Evolutionary conservation across 371 early-diverging fungal genomes (phyloP), one percentile per base, ranked within the genome.

Genomic region (Mucor irregularis): DNA sequence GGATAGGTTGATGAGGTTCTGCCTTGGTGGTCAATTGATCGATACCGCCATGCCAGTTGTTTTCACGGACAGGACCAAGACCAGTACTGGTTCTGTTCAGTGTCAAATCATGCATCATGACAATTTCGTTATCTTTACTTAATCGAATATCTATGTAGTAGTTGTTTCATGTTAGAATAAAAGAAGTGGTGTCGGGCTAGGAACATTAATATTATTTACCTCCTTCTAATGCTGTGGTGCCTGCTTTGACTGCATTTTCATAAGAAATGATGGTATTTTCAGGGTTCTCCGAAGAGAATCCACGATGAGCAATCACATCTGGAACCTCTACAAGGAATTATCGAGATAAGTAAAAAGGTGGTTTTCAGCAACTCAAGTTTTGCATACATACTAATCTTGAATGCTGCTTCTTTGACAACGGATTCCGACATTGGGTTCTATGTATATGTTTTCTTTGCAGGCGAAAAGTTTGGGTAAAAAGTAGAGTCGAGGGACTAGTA

Each of bases 251-350:
- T 5, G 85, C 86, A 53, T 76, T 73, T 44, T 71, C 64, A 66
- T 78, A 80, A 10, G 88, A 80, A 8, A 76, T 44, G 45, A 87
- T 47, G 2, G 88, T 84, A 51, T 87, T 87, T 63, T 87, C 87
- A 0, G 86, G 83, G 63, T 80, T 77, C 53, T 77, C 70, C n/a
- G 77, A 73, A 8, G 84, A 80, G 44, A 68, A 81, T 6, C 87
- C 87, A 35, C 87, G 69, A 49, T 78, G 78, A 24, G 69, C 77
- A 51, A 80, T 62, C 4, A 80, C 72, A 48, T 71, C 66, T 26
- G 76, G 76, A 21, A 61, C n/a, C 40, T 35, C 65, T 64, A 17
- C 47, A 38, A 8, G 2, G 1, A 14, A 29, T 16, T 25, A 9
- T 29, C n/a, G n/a, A n/a, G n/a, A n/a, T n/a, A n/a, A n/a, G n/a